Conservation (phyloP, 768 basidiomycete genomes). For the Agrocybe pediades region DNA sequence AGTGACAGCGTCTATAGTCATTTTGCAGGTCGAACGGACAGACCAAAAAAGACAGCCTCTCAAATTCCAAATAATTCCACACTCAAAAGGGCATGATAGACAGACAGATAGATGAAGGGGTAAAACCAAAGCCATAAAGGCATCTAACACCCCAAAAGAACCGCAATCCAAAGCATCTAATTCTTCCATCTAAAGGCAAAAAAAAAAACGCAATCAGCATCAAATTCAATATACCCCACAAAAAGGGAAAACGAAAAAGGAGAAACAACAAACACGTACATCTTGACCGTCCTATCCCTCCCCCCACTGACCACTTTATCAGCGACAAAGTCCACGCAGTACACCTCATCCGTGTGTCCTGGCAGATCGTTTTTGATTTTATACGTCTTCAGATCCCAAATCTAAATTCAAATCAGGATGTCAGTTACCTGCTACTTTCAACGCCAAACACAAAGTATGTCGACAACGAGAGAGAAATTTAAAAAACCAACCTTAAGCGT, state of each 20-base stretch:
- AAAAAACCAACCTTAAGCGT: slow-evolving; percentile 79
- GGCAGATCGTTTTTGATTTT: slow-evolving; percentile 94
- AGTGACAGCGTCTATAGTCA: no score
- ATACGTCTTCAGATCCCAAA: slow-evolving; percentile 96
- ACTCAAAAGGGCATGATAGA: no score
- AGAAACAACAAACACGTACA: slow-evolving; percentile 54
- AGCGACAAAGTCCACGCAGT: slow-evolving; percentile 98
- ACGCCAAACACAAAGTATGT: background rate
- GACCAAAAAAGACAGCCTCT: no score
- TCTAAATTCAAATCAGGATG: slow-evolving; percentile 42
- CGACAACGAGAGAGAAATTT: slow-evolving; percentile 3
- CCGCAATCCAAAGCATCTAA: background rate
- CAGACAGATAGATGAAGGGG: background rate
- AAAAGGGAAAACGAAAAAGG: slow-evolving; percentile 4
- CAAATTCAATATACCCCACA: slow-evolving; percentile 19
- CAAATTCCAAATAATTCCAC: no score
- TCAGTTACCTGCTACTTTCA: background rate
- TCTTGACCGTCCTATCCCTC: slow-evolving; percentile 87
- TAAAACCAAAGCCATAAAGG: no score
- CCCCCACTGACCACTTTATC: slow-evolving; percentile 99
- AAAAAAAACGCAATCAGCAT: background rate
- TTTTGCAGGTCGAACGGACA: no score
- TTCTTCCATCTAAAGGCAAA: background rate
- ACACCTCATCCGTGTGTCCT: slow-evolving; percentile 97
- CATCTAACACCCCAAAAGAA: no score